phyloP scores from a whole-genome alignment of 805 yeast genomes.

The Myxozyma geophila region DNA sequence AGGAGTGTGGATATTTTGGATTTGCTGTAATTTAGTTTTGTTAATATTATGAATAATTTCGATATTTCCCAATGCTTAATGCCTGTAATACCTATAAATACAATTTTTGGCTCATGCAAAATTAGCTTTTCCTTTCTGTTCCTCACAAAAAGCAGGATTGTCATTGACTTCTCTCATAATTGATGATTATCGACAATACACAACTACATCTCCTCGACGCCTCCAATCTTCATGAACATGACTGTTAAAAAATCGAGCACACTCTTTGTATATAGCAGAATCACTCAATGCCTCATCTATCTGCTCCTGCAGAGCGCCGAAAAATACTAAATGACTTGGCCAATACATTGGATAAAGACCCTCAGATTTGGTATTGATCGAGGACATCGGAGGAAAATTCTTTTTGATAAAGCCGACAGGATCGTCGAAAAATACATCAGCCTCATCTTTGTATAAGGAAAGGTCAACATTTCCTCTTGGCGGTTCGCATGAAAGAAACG shows the following conservation, averaged over 20 bases:
- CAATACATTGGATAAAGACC: slow-evolving; percentile 52
- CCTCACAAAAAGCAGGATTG: background rate
- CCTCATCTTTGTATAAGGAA: slow-evolving; percentile 72
- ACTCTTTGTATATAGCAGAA: slow-evolving; percentile 24
- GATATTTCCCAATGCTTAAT: no score
- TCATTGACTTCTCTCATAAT: background rate
- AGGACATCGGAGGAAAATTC: slow-evolving; percentile 53
- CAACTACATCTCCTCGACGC: slow-evolving; percentile 75
- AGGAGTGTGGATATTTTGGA: background rate
- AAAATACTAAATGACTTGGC: slow-evolving; percentile 77
- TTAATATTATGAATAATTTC: no score
- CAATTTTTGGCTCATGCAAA: no score
- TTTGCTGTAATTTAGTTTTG: background rate
- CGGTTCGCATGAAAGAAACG: slow-evolving; percentile 93
- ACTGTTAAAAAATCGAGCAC: slow-evolving; percentile 69
- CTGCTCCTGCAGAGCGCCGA: slow-evolving; percentile 57
- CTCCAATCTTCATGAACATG: slow-evolving; percentile 85
- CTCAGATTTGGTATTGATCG: slow-evolving; percentile 18
- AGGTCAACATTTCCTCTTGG: slow-evolving; percentile 60
- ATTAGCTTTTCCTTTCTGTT: no score
- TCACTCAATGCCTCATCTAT: slow-evolving; percentile 15
- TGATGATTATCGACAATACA: slow-evolving; percentile 45
- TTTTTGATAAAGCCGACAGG: slow-evolving; percentile 60
- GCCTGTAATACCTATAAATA: no score
- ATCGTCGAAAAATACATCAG: slow-evolving; percentile 77